Base-by-base conservation (phyloP, 139 green algal genomes). In the Coelastrella sp. region DNA sequence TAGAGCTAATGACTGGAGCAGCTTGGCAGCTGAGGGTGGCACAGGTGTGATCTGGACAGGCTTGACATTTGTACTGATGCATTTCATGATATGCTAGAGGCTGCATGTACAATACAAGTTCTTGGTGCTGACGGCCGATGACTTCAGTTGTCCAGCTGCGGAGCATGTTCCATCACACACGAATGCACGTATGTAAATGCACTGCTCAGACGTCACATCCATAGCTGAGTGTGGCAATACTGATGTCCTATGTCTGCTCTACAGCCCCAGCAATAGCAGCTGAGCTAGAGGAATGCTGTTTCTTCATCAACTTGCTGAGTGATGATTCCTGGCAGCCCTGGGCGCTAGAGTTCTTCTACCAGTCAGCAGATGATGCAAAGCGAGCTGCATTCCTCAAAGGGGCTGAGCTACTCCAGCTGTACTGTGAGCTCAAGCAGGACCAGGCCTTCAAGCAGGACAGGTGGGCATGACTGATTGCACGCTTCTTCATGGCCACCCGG, bases 291-390 rank as follows among this genome's bases (percentile, higher is more conserved):
- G 87, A 91, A 66, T 71, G 61, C 11, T 91, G 87, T 66, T 91
- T 91, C 59, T 89, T 92, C 74, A 80, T 95, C 65, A 94, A 93
- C 87, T 81, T 94, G 56, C 92, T 95, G 16, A 32, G 13, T 0
- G 92, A 96, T 66, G 92, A 94, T 13, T 56, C 71, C 14, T 94
- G 92, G 92, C 80, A 94, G 80, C 89, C 94, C 19, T 82, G 87
- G 54, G 83, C 90, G 23, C 89, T 95, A 14, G 92, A 95, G 88
- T 96, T 95, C 73, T 95, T 92, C 89, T 91, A 90, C 76, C 90
- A 93, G 88, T 66, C 22, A 5, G 90, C 90, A 11, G 79, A 92
- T 77, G 87, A 91, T 64, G 61, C 14, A 7, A 91, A 91, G 79
- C 20, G 87, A 4, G 79, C 66, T 4, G 65, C 54, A 3, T 86